Evolutionary conservation across 345 rosid species (phyloP), one percentile per base, ranked within the genome.

Genomic region (Salix brachista): DNA sequence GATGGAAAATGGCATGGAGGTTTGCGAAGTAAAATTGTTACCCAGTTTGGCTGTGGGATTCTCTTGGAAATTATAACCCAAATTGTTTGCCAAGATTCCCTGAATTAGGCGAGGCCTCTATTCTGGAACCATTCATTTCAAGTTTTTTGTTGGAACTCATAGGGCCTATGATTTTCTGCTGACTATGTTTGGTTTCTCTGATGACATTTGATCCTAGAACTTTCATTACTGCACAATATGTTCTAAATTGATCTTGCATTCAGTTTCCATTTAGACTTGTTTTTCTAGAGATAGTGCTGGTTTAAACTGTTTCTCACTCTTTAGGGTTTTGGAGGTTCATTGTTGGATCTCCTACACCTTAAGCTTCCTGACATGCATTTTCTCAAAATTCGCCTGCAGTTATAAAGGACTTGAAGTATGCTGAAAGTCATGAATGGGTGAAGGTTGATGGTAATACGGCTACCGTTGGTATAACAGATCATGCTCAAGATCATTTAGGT

Each of bases 401-500:
- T 80, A 37, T 88, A 69, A 91, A 91, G 87, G 97, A 91, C 79
- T 84, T 96, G 77, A 93, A 93, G 82, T 96, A 91, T 86, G 90
- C 89, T 9, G 98, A 92, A 23, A 80, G 90, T 75, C 98, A 96
- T 68, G 99, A 96, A 80, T 94, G 99, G 99, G 97, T 87, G 75
- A 96, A 88, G 85, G 90, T 91, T 44, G 89, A 90, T 14, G 97
- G 93, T 37, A 88, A 84, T 28, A 80, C 91, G 76, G 97, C 95
- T 12, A 92, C 90, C 0, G 75, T 96, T 75, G 98, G 99, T 69
- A 92, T 96, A 78, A 96, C 98, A 6, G 96, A 96, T 86, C 99
- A 96, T 71, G 98, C 99, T 5, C 98, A 96, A 78, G 96, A 91
- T 76, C 99, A 96, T 81, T 85, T 96, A 67, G 99, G 99, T 1